These are phyloP conservation scores for Fusarium redolens DNA, from an alignment of 2,329 filamentous ascomycete genomes.

Conservation along the genomic window DNA sequence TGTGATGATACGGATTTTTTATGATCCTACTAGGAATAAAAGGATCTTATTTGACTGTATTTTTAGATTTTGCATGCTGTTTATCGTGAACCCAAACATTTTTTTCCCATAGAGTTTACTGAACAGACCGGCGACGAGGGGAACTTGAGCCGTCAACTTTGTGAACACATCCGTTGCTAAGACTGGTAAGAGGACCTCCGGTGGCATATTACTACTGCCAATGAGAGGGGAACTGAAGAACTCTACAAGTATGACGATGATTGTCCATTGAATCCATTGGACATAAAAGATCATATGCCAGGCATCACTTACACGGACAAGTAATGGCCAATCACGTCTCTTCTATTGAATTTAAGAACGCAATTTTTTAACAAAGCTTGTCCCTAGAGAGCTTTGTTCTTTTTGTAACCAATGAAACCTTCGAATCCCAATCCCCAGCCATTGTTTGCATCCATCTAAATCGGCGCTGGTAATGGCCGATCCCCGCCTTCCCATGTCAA, in stretches of 20 bases:
- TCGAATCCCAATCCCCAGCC: neutral
- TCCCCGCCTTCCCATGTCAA: neutral
- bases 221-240: neutral
- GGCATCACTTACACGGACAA: neutral
- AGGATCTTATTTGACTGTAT: neutral
- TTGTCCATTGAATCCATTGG: neutral
- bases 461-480: slow-evolving; percentile 10
- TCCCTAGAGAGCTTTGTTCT: neutral
- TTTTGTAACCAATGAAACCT: neutral
- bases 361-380: neutral
- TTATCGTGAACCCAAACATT: neutral
- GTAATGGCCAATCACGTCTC: neutral
- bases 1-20: neutral
- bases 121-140: neutral
- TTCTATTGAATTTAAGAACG: neutral
- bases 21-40: too few species aligned
- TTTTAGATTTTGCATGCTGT: neutral
- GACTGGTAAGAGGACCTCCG: neutral
- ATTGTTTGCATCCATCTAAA: neutral
- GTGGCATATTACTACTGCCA: neutral
- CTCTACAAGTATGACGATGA: neutral
- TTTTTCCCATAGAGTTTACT: neutral
- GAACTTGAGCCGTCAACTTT: neutral
- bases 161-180: neutral
- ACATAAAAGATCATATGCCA: neutral